Evolutionary conservation across 371 early-diverging fungal genomes (phyloP).

Genomic region (Coemansia sp.): DNA sequence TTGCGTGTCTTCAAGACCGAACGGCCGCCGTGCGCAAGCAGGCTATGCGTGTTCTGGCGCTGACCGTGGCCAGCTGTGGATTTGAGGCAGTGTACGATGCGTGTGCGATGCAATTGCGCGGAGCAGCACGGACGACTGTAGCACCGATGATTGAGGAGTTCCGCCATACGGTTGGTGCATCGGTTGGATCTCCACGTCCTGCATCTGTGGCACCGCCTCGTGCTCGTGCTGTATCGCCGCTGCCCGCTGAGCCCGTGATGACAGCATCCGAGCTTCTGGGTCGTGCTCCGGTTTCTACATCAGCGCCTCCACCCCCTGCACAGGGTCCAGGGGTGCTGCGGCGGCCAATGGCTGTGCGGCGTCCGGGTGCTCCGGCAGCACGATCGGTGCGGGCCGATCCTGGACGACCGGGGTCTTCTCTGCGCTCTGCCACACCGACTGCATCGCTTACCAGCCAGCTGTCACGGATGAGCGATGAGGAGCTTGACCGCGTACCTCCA

Average conservation of each 20-base stretch:
- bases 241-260: constrained; percentile 44
- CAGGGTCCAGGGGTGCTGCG: constrained; percentile 41
- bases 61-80: constrained; percentile 42
- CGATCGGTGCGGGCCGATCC: constrained; percentile 11
- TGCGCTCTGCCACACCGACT: constrained; percentile 11
- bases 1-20: constrained; percentile 84
- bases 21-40: constrained; percentile 86
- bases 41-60: constrained; percentile 68
- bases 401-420: constrained; percentile 30
- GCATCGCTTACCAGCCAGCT: constrained; percentile 24
- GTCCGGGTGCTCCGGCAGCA: constrained; percentile 15
- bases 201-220: not conserved
- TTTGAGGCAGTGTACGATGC: constrained; percentile 47
- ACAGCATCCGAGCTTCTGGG: constrained; percentile 51
- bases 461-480: constrained; percentile 44
- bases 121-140: constrained; percentile 66
- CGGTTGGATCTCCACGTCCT: not conserved
- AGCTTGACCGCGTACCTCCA: constrained; percentile 53
- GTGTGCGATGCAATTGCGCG: constrained; percentile 59
- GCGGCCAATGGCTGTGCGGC: constrained; percentile 44
- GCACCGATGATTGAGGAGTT: constrained; percentile 68
- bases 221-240: constrained; percentile 35
- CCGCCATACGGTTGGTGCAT: constrained; percentile 52
- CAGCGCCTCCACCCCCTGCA: constrained; percentile 2
- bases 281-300: constrained; percentile 3